Conservation (phyloP, 148 eudicot species). For the Talinum fruticosum region DNA sequence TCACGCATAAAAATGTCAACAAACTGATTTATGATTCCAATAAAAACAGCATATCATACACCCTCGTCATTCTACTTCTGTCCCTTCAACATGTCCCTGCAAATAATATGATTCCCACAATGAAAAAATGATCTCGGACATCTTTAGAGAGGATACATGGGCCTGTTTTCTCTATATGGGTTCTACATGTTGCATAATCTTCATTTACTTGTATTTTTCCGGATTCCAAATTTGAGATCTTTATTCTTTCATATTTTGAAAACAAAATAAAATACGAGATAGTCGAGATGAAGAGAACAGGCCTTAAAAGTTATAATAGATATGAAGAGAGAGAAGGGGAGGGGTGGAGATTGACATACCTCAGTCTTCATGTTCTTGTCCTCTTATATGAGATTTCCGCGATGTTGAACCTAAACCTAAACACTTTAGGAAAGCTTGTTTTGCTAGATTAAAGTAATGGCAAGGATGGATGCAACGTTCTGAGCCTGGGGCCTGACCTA, state of each 20-base stretch:
- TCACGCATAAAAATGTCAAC: not conserved
- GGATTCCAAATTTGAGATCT: too few relatives aligned
- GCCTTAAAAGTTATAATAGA: not conserved
- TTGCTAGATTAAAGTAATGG: conserved; percentile 45
- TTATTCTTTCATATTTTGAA: not conserved
- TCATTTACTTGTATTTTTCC: too few relatives aligned
- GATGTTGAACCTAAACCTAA: conserved; percentile 42
- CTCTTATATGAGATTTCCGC: conserved; percentile 12
- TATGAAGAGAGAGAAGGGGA: not conserved
- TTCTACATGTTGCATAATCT: too few relatives aligned
- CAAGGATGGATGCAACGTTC: conserved; percentile 44
- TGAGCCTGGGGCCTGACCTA: conserved; percentile 13
- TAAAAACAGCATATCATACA: not conserved
- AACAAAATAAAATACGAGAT: not conserved
- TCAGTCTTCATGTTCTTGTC: conserved; percentile 31
- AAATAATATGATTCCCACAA: not conserved
- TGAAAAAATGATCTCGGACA: not conserved
- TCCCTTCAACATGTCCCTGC: not conserved
- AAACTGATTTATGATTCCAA: not conserved
- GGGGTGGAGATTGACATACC: not conserved
- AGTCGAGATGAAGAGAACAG: not conserved
- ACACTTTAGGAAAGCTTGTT: conserved; percentile 65
- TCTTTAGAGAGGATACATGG: not conserved
- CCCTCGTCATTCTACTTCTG: not conserved
- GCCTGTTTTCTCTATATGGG: too few relatives aligned